Percentiles rank a stretch among this genome's conserved stretches.
phyloP scores from a whole-genome alignment of 148 eudicot species.

The Spergularia marina region DNA sequence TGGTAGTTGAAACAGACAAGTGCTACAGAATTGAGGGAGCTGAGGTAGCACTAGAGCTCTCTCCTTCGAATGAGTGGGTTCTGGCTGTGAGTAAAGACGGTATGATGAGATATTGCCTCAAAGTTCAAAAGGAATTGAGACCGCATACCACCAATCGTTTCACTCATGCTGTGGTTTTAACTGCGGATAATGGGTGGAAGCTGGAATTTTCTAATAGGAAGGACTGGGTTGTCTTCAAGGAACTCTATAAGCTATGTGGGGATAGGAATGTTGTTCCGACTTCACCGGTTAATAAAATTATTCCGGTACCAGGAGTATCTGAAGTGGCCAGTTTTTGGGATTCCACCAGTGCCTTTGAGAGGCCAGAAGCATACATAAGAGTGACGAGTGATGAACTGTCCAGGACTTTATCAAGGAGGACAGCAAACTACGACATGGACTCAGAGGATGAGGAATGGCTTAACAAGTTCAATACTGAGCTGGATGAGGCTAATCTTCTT shows the following conservation, averaged over 20 bases:
- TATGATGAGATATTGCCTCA: constrained; percentile 33
- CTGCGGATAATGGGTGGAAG: constrained; percentile 61
- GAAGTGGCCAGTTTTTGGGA: constrained; percentile 46
- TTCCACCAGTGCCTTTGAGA: constrained; percentile 27
- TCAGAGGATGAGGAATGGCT: constrained; percentile 84
- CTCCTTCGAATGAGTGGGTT: constrained; percentile 56
- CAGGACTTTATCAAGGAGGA: constrained; percentile 57
- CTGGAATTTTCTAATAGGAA: constrained; percentile 73
- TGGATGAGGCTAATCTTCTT: constrained; percentile 31
- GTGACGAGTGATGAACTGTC: constrained; percentile 68
- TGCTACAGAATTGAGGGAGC: constrained; percentile 72
- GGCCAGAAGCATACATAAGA: constrained; percentile 67
- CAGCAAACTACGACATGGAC: constrained; percentile 76
- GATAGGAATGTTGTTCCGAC: constrained; percentile 47
- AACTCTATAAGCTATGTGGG: constrained; percentile 64
- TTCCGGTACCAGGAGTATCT: constrained; percentile 70
- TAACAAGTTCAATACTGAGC: constrained; percentile 39
- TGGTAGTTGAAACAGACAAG: constrained; percentile 67
- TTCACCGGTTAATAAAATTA: constrained; percentile 43
- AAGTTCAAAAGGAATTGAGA: constrained; percentile 54
- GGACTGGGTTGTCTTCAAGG: constrained; percentile 81
- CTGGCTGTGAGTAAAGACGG: constrained; percentile 62
- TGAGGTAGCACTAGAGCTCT: constrained; percentile 46
- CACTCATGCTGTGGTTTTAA: constrained; percentile 64
- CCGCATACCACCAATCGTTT: constrained; percentile 52